Evolutionary conservation across 2,329 filamentous ascomycete genomes (phyloP).

Genomic region (Hortaea werneckii): DNA sequence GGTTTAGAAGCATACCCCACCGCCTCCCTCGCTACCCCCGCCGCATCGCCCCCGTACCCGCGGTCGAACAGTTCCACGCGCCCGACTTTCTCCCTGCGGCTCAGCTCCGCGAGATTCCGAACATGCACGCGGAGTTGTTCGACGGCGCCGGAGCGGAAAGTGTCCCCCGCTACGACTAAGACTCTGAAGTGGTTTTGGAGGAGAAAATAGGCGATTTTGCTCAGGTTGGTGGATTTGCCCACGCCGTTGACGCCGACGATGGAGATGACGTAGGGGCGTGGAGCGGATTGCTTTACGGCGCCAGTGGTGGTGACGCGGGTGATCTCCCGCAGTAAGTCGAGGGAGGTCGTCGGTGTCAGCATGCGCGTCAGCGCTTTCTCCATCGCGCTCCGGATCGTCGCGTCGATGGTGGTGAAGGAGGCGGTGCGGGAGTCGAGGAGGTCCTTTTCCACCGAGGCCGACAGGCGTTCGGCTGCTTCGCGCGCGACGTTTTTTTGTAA

Average conservation of each 20-base stretch:
- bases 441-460: slow-evolving; percentile 83
- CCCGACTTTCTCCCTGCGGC: slow-evolving; percentile 66
- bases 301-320: slow-evolving; percentile 58
- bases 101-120: slow-evolving; percentile 82
- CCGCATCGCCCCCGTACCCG: slow-evolving; percentile 95
- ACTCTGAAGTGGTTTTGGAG: slow-evolving; percentile 96
- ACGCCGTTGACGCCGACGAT: slow-evolving; percentile 98
- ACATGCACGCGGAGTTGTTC: slow-evolving; percentile 96
- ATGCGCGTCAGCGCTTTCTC: slow-evolving; percentile 89
- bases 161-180: slow-evolving; percentile 87
- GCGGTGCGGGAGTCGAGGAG: slow-evolving; percentile 83
- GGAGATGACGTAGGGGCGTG: slow-evolving; percentile 91
- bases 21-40: slow-evolving; percentile 87
- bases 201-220: slow-evolving; percentile 96
- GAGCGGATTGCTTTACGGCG: slow-evolving; percentile 16
- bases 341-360: slow-evolving; percentile 85
- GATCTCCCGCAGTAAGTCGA: slow-evolving; percentile 91
- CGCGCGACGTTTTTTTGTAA: slow-evolving; percentile 92
- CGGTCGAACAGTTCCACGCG: slow-evolving; percentile 89
- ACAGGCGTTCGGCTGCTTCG: slow-evolving; percentile 83
- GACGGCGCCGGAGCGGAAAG: slow-evolving; percentile 92
- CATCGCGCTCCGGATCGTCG: slow-evolving; percentile 76
- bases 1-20: slow-evolving; percentile 68
- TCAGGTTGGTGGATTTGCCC: slow-evolving; percentile 93
- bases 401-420: slow-evolving; percentile 70